Conservation (phyloP, 257 asterid genomes). For the Penstemon newberryi region DNA sequence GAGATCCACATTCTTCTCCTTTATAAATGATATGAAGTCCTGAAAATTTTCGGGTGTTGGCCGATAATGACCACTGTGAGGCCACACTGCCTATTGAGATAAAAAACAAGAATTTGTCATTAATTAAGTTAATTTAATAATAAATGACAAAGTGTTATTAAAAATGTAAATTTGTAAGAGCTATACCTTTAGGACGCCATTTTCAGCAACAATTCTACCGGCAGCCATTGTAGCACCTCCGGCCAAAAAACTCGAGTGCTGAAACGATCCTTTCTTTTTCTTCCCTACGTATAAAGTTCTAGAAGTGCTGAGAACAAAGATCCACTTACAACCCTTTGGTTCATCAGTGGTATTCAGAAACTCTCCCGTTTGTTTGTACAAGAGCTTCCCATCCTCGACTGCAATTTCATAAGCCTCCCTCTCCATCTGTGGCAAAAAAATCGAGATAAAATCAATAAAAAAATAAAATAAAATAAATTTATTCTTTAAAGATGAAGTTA, state of each 20-base stretch:
- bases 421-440: slow-evolving; percentile 57
- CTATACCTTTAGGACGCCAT: slow-evolving; percentile 74
- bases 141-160: neutral
- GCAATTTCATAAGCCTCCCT: slow-evolving; percentile 76
- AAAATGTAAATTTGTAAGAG: neutral
- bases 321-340: slow-evolving; percentile 83
- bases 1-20: slow-evolving; percentile 68
- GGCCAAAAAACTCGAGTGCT: slow-evolving; percentile 91
- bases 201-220: slow-evolving; percentile 79
- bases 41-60: slow-evolving; percentile 88
- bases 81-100: slow-evolving; percentile 86
- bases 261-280: slow-evolving; percentile 85
- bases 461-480: neutral
- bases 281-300: slow-evolving; percentile 73
- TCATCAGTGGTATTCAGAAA: slow-evolving; percentile 57
- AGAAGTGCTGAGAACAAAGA: slow-evolving; percentile 88
- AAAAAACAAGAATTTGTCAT: neutral
- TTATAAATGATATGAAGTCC: slow-evolving; percentile 65
- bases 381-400: slow-evolving; percentile 70
- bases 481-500: neutral
- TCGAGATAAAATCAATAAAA: slow-evolving; percentile 2
- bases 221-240: slow-evolving; percentile 97
- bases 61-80: slow-evolving; percentile 93
- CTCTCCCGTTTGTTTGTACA: slow-evolving; percentile 58
- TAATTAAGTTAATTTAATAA: slow-evolving; percentile 2